Evolutionary conservation across 75 land plant genomes (phyloP).

Genomic region (Pinus tabuliformis): DNA sequence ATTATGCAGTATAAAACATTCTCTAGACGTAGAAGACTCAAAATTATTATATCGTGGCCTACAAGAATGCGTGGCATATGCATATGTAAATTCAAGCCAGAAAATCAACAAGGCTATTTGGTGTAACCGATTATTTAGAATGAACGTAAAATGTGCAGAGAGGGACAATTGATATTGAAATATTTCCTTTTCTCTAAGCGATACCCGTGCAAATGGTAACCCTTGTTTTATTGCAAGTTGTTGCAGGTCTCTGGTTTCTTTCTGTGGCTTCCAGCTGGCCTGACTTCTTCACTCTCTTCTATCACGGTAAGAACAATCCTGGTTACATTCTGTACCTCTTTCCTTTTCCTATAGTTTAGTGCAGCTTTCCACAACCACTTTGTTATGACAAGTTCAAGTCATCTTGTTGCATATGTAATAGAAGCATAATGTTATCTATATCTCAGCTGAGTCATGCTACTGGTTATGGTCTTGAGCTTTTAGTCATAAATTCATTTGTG

Average conservation of each 20-base stretch:
- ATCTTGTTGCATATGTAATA: no score
- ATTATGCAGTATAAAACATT: neutral
- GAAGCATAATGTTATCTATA: no score
- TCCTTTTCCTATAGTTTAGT: no score
- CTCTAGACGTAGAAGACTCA: neutral
- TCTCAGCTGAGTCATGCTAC: no score
- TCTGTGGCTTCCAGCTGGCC: slow-evolving; percentile 65
- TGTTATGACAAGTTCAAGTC: no score
- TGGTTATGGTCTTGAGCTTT: no score
- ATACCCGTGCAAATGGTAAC: neutral
- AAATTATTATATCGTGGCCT: neutral
- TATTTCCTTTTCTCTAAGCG: neutral
- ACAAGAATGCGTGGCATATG: neutral
- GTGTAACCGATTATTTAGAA: no score
- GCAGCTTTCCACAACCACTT: no score
- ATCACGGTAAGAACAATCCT: no score
- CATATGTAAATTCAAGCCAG: neutral
- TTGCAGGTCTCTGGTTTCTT: slow-evolving; percentile 70
- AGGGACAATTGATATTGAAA: no score
- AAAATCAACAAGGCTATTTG: neutral
- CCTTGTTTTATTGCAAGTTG: slow-evolving; percentile 38
- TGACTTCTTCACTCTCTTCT: slow-evolving; percentile 63
- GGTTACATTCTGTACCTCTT: no score
- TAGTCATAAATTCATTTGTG: no score
- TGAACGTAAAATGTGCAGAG: neutral